These are phyloP conservation scores for Paecilomyces variotii DNA, from an alignment of 2,329 filamentous ascomycete species.

Conservation along the genomic window DNA sequence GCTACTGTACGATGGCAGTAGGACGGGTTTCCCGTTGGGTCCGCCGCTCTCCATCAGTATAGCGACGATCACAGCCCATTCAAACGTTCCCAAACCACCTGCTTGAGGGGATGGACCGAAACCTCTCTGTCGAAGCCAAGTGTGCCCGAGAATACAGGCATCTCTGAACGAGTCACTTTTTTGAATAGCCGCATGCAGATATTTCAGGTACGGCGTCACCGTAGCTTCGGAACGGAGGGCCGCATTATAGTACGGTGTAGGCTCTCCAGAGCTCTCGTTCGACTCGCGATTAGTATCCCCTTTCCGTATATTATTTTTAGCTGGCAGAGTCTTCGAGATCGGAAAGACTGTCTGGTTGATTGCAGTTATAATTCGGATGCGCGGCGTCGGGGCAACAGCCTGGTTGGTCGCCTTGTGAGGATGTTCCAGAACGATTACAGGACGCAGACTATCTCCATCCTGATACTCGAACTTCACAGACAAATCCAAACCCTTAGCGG, in stretches of 20 bases:
- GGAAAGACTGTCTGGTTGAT: conserved; percentile 63
- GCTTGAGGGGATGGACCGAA: conserved; percentile 60
- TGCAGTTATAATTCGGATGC: conserved; percentile 71
- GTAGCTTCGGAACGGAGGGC: conserved; percentile 71
- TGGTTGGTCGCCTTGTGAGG: conserved; percentile 26
- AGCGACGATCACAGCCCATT: conserved; percentile 77
- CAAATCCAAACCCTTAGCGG: conserved; percentile 46
- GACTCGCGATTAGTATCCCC: conserved; percentile 33
- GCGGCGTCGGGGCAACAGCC: conserved; percentile 39
- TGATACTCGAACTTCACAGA: conserved; percentile 57
- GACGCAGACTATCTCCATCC: conserved; percentile 68
- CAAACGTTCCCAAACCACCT: conserved; percentile 88
- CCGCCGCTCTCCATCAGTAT: conserved; percentile 72
- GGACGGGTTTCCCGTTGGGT: conserved; percentile 59
- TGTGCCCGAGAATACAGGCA: conserved; percentile 74
- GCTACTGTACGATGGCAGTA: conserved; percentile 76
- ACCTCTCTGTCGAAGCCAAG: conserved; percentile 84
- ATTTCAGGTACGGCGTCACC: conserved; percentile 64
- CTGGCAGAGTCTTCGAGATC: conserved; percentile 60
- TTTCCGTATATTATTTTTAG: conserved; percentile 60
- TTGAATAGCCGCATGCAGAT: conserved; percentile 62
- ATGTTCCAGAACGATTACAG: conserved; percentile 49
- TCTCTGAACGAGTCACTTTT: conserved; percentile 68
- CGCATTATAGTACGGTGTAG: conserved; percentile 85
- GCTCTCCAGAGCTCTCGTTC: conserved; percentile 35